Evolutionary conservation across 2,329 filamentous ascomycete species (phyloP), one percentile per base, ranked within the genome.

Genomic region (Sclerotinia glacialis): DNA sequence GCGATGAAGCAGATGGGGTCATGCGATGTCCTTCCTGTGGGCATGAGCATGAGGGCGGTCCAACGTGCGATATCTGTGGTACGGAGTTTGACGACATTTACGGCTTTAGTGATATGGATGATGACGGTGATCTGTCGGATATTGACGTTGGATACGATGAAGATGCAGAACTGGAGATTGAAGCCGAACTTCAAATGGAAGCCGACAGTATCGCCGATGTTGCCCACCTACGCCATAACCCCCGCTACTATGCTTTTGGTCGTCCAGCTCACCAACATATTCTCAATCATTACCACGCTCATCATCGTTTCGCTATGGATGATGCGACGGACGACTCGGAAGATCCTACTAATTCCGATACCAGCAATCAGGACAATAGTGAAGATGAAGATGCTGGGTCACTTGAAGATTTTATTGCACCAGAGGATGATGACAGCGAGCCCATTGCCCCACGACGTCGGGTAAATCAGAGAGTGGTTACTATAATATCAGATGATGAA

Each of bases 1-100:
- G 80, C 56, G 86, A 89, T 70, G 78, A 82, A 44, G 81, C 82
- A 73, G 87, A 90, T 74, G 83, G 83, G 44, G 82, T 89, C 23
- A 78, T 84, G 65, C 82, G 87, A 70, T 91, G 88, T 74, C 87
- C 87, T 1, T 69, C 78, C 3, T 91, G 88, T 76, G 77, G 81
- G 11, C 85, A 84, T 81, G 88, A 90, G 75, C 78, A 90, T 56
- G 85, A 87, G 73, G 85, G 87, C 53, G 84, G 85, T 5, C 70
- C 66, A 71, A 76, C 72, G 4, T 91, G 88, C 71, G 69, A 74
- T 28, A 78, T 80, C 26, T 90, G 88, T 67, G 81, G 64, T 26
- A 47, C 47, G n/a, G 67, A 69, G 23, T 44, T 68, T 42, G 74
- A 71, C 18, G 76, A 77, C 34, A 76, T 52, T 72, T 59, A 64